Conservation (phyloP, 2,329 filamentous ascomycete genomes). For the Elsinoe fawcettii region DNA sequence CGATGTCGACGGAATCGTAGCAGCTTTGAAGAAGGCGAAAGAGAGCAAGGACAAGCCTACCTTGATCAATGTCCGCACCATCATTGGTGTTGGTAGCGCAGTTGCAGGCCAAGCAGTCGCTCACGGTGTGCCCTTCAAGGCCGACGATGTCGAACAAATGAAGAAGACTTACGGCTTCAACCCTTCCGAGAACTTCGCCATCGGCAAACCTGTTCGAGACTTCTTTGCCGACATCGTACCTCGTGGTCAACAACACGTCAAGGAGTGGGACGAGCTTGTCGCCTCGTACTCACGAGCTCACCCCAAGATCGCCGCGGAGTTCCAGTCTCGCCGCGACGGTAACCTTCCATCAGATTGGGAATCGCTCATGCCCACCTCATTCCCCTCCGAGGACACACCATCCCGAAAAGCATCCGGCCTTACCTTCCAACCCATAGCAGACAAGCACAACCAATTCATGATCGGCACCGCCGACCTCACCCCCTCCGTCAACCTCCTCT, state of each 20-base stretch:
- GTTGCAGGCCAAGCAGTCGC: slow-evolving; percentile 46
- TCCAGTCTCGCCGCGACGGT: slow-evolving; percentile 42
- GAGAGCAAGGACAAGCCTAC: slow-evolving; percentile 39
- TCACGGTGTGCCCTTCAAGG: slow-evolving; percentile 52
- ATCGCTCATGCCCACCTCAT: slow-evolving; percentile 40
- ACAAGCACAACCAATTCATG: slow-evolving; percentile 29
- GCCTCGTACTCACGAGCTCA: slow-evolving; percentile 38
- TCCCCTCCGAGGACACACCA: slow-evolving; percentile 42
- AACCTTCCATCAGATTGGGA: slow-evolving; percentile 42
- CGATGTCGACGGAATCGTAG: slow-evolving; percentile 44
- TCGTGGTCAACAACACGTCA: slow-evolving; percentile 41
- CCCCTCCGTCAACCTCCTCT: slow-evolving; percentile 32
- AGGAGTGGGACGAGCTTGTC: slow-evolving; percentile 44
- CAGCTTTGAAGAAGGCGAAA: slow-evolving; percentile 36
- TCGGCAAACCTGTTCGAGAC: slow-evolving; percentile 38
- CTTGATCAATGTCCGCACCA: slow-evolving; percentile 50
- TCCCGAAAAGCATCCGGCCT: slow-evolving; percentile 45
- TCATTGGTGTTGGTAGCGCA: slow-evolving; percentile 47
- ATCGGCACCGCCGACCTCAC: slow-evolving; percentile 33
- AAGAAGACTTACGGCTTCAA: slow-evolving; percentile 47
- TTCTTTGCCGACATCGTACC: slow-evolving; percentile 46
- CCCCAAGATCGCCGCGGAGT: slow-evolving; percentile 45
- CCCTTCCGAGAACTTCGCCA: slow-evolving; percentile 32
- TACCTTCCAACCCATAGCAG: slow-evolving; percentile 32
- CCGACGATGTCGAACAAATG: slow-evolving; percentile 47